phyloP scores from a whole-genome alignment of 2,329 filamentous ascomycete genomes.

The Purpureocillium lavendulum region DNA sequence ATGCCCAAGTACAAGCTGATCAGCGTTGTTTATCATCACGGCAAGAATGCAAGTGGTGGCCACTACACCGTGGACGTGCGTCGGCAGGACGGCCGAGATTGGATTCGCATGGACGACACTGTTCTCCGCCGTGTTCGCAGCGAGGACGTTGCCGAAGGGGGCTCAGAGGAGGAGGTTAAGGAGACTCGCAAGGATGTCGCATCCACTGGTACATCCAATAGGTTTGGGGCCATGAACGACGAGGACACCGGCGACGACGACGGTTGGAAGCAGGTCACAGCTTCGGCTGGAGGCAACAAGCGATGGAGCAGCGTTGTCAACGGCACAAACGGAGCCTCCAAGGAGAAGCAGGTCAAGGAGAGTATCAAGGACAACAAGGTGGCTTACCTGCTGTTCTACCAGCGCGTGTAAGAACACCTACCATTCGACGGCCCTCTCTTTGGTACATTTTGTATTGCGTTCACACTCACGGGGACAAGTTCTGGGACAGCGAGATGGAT shows the following conservation, averaged over 20 bases:
- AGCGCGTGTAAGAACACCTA: conserved; percentile 49
- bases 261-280: conserved; percentile 76
- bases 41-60: conserved; percentile 89
- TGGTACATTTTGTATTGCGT: too few species aligned
- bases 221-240: conserved; percentile 64
- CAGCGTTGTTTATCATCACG: conserved; percentile 93
- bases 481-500: background rate
- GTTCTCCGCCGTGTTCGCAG: conserved; percentile 74
- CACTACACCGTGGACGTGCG: conserved; percentile 98
- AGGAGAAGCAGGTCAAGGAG: conserved; percentile 51
- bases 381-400: conserved; percentile 93
- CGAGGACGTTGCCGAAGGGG: conserved; percentile 83
- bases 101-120: conserved; percentile 94
- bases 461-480: too few species aligned
- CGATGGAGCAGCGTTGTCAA: conserved; percentile 61
- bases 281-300: conserved; percentile 57
- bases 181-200: conserved; percentile 30
- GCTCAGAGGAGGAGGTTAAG: conserved; percentile 67
- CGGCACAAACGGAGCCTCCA: conserved; percentile 48
- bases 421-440: too few species aligned
- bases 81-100: conserved; percentile 88
- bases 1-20: conserved; percentile 79
- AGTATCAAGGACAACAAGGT: conserved; percentile 88
- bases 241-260: conserved; percentile 59
- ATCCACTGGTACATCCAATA: conserved; percentile 49